Evolutionary conservation across 2,329 filamentous ascomycete genomes (phyloP).

Genomic region (Cercospora brassicicola): DNA sequence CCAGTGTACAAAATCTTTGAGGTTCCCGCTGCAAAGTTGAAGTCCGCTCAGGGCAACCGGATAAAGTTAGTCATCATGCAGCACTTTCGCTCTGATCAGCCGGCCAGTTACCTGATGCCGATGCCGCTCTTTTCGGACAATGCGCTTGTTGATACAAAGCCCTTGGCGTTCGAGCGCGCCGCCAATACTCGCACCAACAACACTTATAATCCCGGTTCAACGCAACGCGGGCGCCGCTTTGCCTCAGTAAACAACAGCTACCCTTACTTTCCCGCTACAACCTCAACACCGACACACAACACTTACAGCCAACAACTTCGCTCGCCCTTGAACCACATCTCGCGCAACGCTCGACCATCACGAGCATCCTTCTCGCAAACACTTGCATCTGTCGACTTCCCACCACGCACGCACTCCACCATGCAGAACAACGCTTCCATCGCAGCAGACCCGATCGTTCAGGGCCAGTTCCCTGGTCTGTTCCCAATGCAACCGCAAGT

Average conservation of each 20-base stretch:
- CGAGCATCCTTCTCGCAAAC: not conserved
- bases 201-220: not conserved
- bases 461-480: too few species aligned
- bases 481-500: too few species aligned
- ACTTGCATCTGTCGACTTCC: not conserved
- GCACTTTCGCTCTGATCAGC: not conserved
- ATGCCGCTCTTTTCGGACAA: not conserved
- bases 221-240: not conserved
- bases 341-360: not conserved
- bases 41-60: not conserved
- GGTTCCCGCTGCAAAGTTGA: not conserved
- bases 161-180: not conserved
- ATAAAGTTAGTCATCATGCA: not conserved
- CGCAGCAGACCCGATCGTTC: too few species aligned
- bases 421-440: too few species aligned
- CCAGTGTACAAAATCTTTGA: not conserved
- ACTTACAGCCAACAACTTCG: not conserved
- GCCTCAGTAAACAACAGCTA: not conserved
- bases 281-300: not conserved
- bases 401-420: not conserved
- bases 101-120: slow-evolving; percentile 3
- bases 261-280: not conserved
- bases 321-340: not conserved
- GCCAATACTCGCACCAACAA: not conserved
- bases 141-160: not conserved